Percentiles rank a stretch among this genome's conserved stretches.
Evolutionary conservation across 164 flowering plant species (phyloP).

Genomic region (Magnolia changhungtana): DNA sequence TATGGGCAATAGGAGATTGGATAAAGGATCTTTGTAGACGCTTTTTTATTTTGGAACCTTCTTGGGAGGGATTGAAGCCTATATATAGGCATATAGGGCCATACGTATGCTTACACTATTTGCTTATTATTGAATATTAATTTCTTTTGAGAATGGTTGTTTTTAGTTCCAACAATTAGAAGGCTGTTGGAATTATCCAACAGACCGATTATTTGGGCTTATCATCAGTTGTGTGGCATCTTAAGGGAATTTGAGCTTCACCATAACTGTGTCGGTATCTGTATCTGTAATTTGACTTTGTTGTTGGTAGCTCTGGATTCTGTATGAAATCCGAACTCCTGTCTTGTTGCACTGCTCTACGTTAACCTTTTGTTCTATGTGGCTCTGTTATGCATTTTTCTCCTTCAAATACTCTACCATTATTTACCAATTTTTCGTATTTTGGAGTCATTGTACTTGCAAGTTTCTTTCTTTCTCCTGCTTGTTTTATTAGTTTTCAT

Average conservation of each 20-base stretch:
- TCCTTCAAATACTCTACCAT: background rate
- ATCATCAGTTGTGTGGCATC: no score
- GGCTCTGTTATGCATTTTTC: no score
- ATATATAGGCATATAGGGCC: background rate
- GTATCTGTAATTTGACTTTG: no score
- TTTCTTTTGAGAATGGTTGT: background rate
- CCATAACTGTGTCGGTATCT: no score
- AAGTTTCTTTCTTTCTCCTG: background rate
- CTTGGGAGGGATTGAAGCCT: background rate
- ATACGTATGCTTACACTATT: background rate
- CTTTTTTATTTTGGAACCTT: background rate
- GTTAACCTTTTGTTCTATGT: no score
- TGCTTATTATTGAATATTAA: background rate
- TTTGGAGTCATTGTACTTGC: background rate
- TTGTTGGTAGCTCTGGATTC: no score
- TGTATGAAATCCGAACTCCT: no score
- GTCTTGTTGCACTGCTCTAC: no score
- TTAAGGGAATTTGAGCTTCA: no score
- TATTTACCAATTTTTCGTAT: background rate
- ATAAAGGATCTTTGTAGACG: background rate
- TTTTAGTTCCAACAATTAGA: no score
- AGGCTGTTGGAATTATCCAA: no score
- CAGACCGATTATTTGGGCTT: no score
- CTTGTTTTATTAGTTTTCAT: background rate
- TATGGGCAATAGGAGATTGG: background rate